These are phyloP conservation scores for Paracamarosporium sp. DNA, from an alignment of 2,329 filamentous ascomycete species.

Conservation along the genomic window DNA sequence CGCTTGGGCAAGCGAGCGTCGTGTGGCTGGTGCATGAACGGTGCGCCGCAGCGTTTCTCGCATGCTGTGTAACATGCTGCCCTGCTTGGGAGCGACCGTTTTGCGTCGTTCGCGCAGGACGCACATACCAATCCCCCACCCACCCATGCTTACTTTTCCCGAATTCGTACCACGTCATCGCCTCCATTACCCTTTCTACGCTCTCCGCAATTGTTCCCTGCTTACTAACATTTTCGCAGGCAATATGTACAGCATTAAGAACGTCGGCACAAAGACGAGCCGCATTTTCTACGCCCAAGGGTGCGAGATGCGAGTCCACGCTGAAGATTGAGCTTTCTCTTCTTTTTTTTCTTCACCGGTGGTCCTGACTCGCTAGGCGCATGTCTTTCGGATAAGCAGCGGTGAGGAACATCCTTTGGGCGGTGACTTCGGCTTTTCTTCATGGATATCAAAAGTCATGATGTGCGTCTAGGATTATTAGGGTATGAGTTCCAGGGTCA, in stretches of 20 bases:
- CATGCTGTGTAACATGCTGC: slow-evolving; percentile 34
- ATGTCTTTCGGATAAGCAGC: slow-evolving; percentile 10
- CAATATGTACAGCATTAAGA: slow-evolving; percentile 91
- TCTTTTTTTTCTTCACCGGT: neutral
- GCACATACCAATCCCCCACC: neutral
- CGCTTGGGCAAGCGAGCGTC: slow-evolving; percentile 27
- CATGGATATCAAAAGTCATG: neutral
- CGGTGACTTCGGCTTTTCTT: slow-evolving; percentile 17
- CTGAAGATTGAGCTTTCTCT: slow-evolving; percentile 13
- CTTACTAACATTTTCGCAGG: slow-evolving; percentile 59
- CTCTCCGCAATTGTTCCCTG: neutral
- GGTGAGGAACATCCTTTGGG: slow-evolving; percentile 22
- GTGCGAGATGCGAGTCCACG: slow-evolving; percentile 59
- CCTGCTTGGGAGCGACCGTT: slow-evolving; percentile 15
- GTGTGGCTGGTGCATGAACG: slow-evolving; percentile 25
- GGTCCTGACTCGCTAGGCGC: neutral
- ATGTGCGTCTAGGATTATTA: neutral
- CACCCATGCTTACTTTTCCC: slow-evolving; percentile 13
- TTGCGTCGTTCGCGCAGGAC: slow-evolving; percentile 25
- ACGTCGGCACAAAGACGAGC: slow-evolving; percentile 74
- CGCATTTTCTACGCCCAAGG: slow-evolving; percentile 93
- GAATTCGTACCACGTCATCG: slow-evolving; percentile 9
- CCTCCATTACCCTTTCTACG: slow-evolving; percentile 2
- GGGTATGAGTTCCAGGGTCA: neutral
- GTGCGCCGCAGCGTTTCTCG: slow-evolving; percentile 19